Evolutionary conservation across 2,329 filamentous ascomycete genomes (phyloP), one percentile per base, ranked within the genome.

Genomic region (Juglanconis sp.): DNA sequence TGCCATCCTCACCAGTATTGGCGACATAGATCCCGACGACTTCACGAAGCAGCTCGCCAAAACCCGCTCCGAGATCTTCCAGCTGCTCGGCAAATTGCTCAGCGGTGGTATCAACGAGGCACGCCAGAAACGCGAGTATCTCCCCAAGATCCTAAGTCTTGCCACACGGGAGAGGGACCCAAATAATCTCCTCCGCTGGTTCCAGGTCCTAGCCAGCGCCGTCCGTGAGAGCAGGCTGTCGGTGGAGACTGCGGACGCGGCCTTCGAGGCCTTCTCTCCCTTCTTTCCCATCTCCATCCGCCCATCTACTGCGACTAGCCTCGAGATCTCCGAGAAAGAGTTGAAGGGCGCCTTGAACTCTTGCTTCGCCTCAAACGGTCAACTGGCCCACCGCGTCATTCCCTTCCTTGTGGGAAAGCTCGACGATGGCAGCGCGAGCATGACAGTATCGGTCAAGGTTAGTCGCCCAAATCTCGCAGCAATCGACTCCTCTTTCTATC

Each of bases 201-300:
- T 87, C 65, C 76, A 75, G 34, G 80, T 81, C 32, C 64, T 85
- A 30, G 70, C 71, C 55, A 67, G 68, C 3, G 77, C 85, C 35
- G 68, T 84, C 8, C 68, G 73, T 2, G 73, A 76, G 13, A 84
- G 80, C 55, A 72, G 74, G 0, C 73, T 78, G 1, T 77, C 81
- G 0, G 63, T 75, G 4, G 78, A 81, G 8, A 72, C 83, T 2
- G 72, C 78, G 8, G 77, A 78, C 36, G 77, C 81, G 58, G 74
- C 83, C 2, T 86, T 85, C 68, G 78, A 78, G 57, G 72, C 78
- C 1, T 85, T 84, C 69, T 85, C 84, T 13, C 80, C 80, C 35
- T 87, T 86, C 68, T 87, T 85, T 63, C 84, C 84, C 15, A 86
- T 87, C 58, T 84, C 82, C 0, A 71, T 87, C 48, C 76, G 82